A percentile compares a stretch with the other conserved stretches of the same genome.
Evolutionary conservation across 106 monocot genomes (phyloP).

Genomic region (Amphibolis antarctica): DNA sequence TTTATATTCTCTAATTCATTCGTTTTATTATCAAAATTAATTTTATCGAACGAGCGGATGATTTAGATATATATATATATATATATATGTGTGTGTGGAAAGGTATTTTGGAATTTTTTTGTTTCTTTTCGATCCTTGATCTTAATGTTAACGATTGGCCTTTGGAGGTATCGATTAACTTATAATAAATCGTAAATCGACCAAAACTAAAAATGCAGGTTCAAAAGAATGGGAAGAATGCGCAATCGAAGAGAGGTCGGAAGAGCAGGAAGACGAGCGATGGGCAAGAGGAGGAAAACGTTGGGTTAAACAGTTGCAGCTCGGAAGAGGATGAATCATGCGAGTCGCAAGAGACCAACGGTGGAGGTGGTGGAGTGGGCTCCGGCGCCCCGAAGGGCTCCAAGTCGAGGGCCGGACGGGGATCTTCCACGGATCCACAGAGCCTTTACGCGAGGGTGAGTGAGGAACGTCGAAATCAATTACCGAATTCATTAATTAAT

Average conservation of each 20-base stretch:
- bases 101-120: too few relatives aligned
- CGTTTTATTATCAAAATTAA: too few relatives aligned
- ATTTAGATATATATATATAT: too few relatives aligned
- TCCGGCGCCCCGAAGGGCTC: conserved; percentile 5
- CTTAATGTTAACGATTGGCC: too few relatives aligned
- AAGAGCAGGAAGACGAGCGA: not conserved
- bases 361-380: not conserved
- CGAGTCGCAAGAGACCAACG: conserved; percentile 7
- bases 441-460: conserved; percentile 38
- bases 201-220: conserved; percentile 7
- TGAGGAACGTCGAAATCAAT: not conserved
- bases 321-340: conserved; percentile 10
- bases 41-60: too few relatives aligned
- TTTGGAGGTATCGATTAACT: too few relatives aligned
- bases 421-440: conserved; percentile 26
- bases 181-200: not conserved
- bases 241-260: conserved; percentile 3
- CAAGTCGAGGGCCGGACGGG: conserved; percentile 17
- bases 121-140: too few relatives aligned
- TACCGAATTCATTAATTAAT: not conserved
- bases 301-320: not conserved
- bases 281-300: conserved; percentile 1
- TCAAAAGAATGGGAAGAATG: conserved; percentile 4
- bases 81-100: too few relatives aligned
- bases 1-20: too few relatives aligned